Base-by-base conservation (phyloP, 2,329 filamentous ascomycete species). In the Lecanicillium sp. region DNA sequence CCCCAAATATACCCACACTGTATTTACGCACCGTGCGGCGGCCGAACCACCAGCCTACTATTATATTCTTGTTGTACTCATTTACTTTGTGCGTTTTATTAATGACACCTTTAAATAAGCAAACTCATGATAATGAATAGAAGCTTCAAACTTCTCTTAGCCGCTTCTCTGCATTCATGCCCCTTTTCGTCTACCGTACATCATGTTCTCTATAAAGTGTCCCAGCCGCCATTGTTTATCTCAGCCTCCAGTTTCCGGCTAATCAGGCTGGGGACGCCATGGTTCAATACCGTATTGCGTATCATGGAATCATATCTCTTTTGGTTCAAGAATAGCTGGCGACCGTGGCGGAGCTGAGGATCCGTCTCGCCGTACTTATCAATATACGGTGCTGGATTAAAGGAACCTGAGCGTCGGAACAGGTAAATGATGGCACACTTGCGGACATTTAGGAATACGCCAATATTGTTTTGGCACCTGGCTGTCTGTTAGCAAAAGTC, bases 201-300 rank as follows among this genome's bases (percentile, higher is more conserved):
- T n/a, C n/a, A n/a, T n/a, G n/a, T 19, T 36, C 17, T 17, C 51
- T 50, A 63, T 40, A 63, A 44, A 29, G 79, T 95, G 66, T 98
- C 92, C 92, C 92, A 98, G 0, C 92, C 92, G 1, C 92, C 92
- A 51, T 87, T 95, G 56, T 98, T 98, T 32, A 95, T 87, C 59
- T 98, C 92, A 12, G 86, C 83, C 67, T 98, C 92, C 48, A 98
- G 63, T 61, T 87, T 90, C 48, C 92, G 73, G 47, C 84, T 85
- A 56, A 98, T 95, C 33, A 87, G 80, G 48, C 85, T 94, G 27
- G 89, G 89, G 19, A 98, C 78, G 4, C 84, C 82, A 51, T 95
- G 88, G 35, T 80, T 77, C 43, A 96, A 68, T 82, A 94, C 95
- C 31, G 89, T 79, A 49, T 82, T 85, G 36, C 92, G 73, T 41